phyloP scores from a whole-genome alignment of 2,329 filamentous ascomycete genomes.

The Penicillium sclerotigenum region DNA sequence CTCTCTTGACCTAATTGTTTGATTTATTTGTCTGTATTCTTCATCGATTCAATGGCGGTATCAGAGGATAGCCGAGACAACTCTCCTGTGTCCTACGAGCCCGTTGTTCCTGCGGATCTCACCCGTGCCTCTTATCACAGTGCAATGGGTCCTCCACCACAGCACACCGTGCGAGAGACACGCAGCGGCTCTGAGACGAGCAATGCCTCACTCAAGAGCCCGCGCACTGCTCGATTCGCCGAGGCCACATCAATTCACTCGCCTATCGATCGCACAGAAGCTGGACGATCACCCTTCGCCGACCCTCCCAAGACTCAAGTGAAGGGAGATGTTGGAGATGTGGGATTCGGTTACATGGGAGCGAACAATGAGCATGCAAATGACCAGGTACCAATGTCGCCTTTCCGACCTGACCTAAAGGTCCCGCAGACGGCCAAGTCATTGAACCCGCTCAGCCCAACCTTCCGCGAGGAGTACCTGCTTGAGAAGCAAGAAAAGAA shows the following conservation, averaged over 20 bases:
- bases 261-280: slow-evolving; percentile 52
- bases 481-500: slow-evolving; percentile 78
- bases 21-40: slow-evolving; percentile 5
- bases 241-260: slow-evolving; percentile 64
- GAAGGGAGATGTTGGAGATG: slow-evolving; percentile 65
- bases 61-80: slow-evolving; percentile 25
- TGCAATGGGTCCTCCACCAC: slow-evolving; percentile 29
- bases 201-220: slow-evolving; percentile 46
- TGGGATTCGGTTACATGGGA: slow-evolving; percentile 88
- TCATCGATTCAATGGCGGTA: slow-evolving; percentile 24
- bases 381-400: slow-evolving; percentile 65
- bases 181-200: slow-evolving; percentile 34
- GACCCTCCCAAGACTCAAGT: slow-evolving; percentile 52
- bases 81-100: slow-evolving; percentile 33
- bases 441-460: slow-evolving; percentile 82
- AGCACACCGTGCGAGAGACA: slow-evolving; percentile 26
- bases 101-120: slow-evolving; percentile 41
- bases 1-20: slow-evolving; percentile 29
- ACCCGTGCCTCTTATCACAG: slow-evolving; percentile 32
- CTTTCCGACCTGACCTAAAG: slow-evolving; percentile 86
- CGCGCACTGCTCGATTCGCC: slow-evolving; percentile 60
- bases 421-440: slow-evolving; percentile 75
- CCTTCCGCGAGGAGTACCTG: slow-evolving; percentile 81
- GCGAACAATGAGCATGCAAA: slow-evolving; percentile 51
- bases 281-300: slow-evolving; percentile 49